Base-by-base conservation (phyloP, 306 rosid genomes). In the Vicia faba region DNA sequence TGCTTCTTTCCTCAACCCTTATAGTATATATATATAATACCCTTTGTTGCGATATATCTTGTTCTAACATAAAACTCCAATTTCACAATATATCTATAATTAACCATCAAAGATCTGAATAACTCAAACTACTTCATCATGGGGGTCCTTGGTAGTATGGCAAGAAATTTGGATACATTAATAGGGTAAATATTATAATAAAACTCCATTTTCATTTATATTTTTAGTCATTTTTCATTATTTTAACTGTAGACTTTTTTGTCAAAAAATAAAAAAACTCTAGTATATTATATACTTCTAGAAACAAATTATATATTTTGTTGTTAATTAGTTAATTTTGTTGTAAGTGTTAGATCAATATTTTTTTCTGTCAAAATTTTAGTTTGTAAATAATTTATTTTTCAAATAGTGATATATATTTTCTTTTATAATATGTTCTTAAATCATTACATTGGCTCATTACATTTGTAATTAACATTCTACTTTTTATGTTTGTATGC, bases 91-190 rank as follows among this genome's bases (percentile, higher is more conserved):
- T 35, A 39, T 56, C 11, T 35, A 41, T 3, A n/a, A n/a, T n/a
- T 5, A 31, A 9, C 33, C 45, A 20, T 19, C 61, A 36, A 70
- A 62, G 5, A 46, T 66, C 70, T 31, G 64, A 71, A 39, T 74
- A 41, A 28, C 33, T 3, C 40, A 61, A 18, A 18, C 66, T 73
- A 69, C 67, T 45, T 67, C 80, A 50, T 60, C 61, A 91, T 91
- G 97, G 95, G 95, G 56, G 44, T 85, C 70, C 85, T 92, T 55
- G 95, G 75, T 61, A 75, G 82, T 35, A 57, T 87, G 8, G 96
- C 90, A 40, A 89, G 83, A 78, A 39, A 77, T 77, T 69, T 89
- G 68, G 87, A 92, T 69, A 16, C 90, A 10, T 1, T 92, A 39
- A 43, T 83, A 65, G 95, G 97, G 97, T 91, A 86, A 36, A 39